These are phyloP conservation scores for Medicago arabica DNA, from an alignment of 306 rosid species.

Conservation along the genomic window DNA sequence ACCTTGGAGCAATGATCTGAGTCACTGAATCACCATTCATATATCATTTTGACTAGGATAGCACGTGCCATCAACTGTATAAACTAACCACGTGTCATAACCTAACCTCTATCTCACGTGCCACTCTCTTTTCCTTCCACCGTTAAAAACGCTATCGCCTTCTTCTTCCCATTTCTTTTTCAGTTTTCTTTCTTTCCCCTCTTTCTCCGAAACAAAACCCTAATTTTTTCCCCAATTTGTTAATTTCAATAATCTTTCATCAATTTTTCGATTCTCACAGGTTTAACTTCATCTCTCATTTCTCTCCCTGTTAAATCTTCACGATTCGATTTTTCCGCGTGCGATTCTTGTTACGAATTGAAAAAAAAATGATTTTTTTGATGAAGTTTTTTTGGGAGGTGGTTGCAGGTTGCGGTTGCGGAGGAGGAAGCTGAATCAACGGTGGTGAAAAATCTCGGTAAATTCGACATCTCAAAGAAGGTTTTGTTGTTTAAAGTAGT, in stretches of 20 bases:
- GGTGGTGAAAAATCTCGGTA: slow-evolving; percentile 43
- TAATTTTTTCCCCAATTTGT: slow-evolving; percentile 19
- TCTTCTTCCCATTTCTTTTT: slow-evolving; percentile 19
- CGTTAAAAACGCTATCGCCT: slow-evolving; percentile 47
- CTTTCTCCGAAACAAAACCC: background rate
- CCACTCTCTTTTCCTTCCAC: slow-evolving; percentile 36
- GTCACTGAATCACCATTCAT: background rate
- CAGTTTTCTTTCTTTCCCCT: slow-evolving; percentile 39
- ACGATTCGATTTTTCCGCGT: slow-evolving; percentile 4
- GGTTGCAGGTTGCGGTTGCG: slow-evolving; percentile 66
- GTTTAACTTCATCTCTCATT: slow-evolving; percentile 22
- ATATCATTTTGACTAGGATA: background rate
- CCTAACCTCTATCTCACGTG: slow-evolving; percentile 47
- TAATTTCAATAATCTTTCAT: background rate
- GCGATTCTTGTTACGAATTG: background rate
- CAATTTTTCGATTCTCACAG: slow-evolving; percentile 35
- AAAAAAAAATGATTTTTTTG: slow-evolving; percentile 9
- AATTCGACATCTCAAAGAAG: slow-evolving; percentile 68
- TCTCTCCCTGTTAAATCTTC: slow-evolving; percentile 3
- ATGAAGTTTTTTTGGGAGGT: slow-evolving; percentile 19
- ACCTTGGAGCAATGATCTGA: no score
- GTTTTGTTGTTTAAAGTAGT: slow-evolving; percentile 86
- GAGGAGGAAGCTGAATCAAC: slow-evolving; percentile 22
- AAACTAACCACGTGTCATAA: slow-evolving; percentile 41
- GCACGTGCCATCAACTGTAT: slow-evolving; percentile 39